These are phyloP conservation scores for Coniochaeta sp. DNA, from an alignment of 2,329 filamentous ascomycete genomes.

Conservation along the genomic window DNA sequence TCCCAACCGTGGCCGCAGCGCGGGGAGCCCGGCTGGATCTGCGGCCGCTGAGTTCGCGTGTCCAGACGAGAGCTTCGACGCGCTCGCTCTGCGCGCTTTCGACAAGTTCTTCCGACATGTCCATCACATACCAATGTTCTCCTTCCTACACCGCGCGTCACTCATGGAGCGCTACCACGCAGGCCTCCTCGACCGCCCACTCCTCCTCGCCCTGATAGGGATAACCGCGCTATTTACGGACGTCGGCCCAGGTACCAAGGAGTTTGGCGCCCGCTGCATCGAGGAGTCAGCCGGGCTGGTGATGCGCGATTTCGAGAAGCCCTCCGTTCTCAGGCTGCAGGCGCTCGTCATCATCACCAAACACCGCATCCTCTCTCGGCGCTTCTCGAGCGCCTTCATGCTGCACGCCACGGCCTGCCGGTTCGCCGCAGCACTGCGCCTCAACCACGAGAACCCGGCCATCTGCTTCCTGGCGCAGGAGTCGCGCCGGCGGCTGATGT, in stretches of 20 bases:
- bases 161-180: constrained; percentile 52
- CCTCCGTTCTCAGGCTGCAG: constrained; percentile 48
- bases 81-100: constrained; percentile 43
- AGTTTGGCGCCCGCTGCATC: constrained; percentile 46
- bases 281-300: constrained; percentile 47
- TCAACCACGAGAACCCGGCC: constrained; percentile 39
- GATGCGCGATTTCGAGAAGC: constrained; percentile 43
- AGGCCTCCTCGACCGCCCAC: constrained; percentile 45
- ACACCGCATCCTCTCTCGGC: constrained; percentile 35
- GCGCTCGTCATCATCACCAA: constrained; percentile 37
- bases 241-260: constrained; percentile 41
- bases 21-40: constrained; percentile 3
- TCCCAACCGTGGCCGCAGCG: constrained; percentile 10
- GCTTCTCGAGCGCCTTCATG: constrained; percentile 40
- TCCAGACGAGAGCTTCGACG: constrained; percentile 36
- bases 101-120: constrained; percentile 51
- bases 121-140: constrained; percentile 51
- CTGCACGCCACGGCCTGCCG: constrained; percentile 35
- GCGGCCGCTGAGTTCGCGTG: constrained; percentile 14
- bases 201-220: constrained; percentile 46
- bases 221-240: constrained; percentile 49
- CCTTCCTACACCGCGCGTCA: constrained; percentile 50
- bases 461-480: constrained; percentile 36
- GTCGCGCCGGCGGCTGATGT: constrained; percentile 37
- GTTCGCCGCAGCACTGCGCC: constrained; percentile 38